Percentiles rank a stretch among this genome's conserved stretches.
Conservation (phyloP, 345 rosid species). For the Anastatica hierochuntica region DNA sequence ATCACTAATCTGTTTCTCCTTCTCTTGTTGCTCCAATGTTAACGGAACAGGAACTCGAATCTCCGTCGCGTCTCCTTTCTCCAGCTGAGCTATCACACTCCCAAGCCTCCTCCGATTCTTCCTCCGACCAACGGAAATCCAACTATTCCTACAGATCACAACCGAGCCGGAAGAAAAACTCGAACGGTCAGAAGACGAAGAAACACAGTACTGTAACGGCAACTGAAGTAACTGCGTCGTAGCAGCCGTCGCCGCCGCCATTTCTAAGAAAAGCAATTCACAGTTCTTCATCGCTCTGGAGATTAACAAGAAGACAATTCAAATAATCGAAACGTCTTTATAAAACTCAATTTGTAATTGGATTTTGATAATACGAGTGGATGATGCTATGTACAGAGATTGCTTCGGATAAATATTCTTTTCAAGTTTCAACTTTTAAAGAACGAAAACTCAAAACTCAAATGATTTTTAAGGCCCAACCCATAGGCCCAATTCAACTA, state of each 20-base stretch:
- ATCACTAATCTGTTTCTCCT: constrained; percentile 15
- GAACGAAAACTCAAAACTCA: not conserved
- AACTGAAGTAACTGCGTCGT: constrained; percentile 20
- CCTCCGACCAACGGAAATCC: not conserved
- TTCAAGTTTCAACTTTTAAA: too few species aligned
- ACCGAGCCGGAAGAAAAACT: constrained; percentile 19
- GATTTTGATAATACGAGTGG: constrained; percentile 9
- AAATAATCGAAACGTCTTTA: too few species aligned
- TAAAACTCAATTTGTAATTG: too few species aligned
- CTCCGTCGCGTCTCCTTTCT: constrained; percentile 31
- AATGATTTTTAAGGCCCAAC: not conserved
- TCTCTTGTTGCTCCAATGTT: constrained; percentile 27
- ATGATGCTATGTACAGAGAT: not conserved
- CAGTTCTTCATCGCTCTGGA: constrained; percentile 15
- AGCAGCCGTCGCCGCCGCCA: constrained; percentile 19
- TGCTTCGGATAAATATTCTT: constrained; percentile 13
- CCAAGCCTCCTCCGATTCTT: constrained; percentile 17
- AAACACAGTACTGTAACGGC: constrained; percentile 11
- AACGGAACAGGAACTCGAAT: constrained; percentile 29
- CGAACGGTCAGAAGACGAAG: not conserved
- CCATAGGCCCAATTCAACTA: not conserved
- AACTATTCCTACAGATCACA: not conserved
- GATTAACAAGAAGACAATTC: not conserved
- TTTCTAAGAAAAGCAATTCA: not conserved
- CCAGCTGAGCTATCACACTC: constrained; percentile 19